Base-by-base conservation (phyloP, 2,329 filamentous ascomycete species). In the Fusarium mundagurra region DNA sequence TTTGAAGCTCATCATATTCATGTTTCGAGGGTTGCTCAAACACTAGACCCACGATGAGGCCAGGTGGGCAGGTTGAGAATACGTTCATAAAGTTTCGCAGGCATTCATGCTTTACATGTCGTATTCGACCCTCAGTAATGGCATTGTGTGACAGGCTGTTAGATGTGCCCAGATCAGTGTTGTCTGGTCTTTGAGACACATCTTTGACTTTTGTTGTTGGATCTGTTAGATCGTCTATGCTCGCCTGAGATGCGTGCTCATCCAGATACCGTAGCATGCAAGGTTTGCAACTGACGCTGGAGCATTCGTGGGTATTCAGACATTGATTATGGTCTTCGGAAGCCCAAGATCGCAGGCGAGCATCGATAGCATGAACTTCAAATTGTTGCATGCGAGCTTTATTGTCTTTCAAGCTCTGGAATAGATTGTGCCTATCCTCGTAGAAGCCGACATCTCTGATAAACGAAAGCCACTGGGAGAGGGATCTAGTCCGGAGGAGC, bases 1-100 rank as follows among this genome's bases (percentile, higher is more conserved):
- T 64, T n/a, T 51, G 60, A 16, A 76, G 33, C 38, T 65, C 67
- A 29, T 73, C 71, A 27, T 60, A 69, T 22, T 59, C 71, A 5
- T 43, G 14, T 18, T n/a, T 9, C 14, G 61, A 45, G 29, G 14
- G 17, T 29, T 44, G 27, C 27, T 27, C 31, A 29, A 67, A 47
- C 8, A 57, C 20, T 17, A 39, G 31, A 36, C 31, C 14, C n/a
- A 29, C 17, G 20, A 27, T 18, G 59, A 43, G 50, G 33, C 13
- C 20, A 27, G 50, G 33, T 38, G 33, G 18, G 22, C 31, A 57
- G 31, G 38, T 36, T 17, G 10, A 22, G 38, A 43, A 62, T 17
- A 44, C 36, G n/a, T 12, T 22, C n/a, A 34, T 41, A 44, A 57
- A 44, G n/a, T 58, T 34, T 13, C n/a, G 8, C 22, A n/a, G 16